Evolutionary conservation across 768 basidiomycete genomes (phyloP), one percentile per base, ranked within the genome.

Genomic region (Auriculariales sp.): DNA sequence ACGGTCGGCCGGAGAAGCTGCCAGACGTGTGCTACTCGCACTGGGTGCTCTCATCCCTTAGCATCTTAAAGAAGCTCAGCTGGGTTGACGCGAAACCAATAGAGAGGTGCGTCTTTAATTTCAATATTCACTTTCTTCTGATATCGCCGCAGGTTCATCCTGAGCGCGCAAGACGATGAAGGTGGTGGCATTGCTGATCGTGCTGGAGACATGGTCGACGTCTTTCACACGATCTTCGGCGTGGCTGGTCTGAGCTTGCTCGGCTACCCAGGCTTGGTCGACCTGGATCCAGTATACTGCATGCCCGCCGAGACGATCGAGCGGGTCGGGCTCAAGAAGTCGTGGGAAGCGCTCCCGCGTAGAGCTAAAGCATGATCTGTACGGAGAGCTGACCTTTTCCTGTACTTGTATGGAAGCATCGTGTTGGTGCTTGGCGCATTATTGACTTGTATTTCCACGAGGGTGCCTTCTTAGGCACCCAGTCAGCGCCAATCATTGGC

Each of bases 1-100:
- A 98, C 56, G 95, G 94, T 0, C 73, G 95, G n/a, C 95, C 95
- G 9, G 90, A 99, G 62, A 99, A 99, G 66, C 69, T 98, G 29
- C 89, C 92, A 66, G 94, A 98, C 61, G 95, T 97, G 15, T 99
- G 95, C 67, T 99, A 99, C 64, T 90, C 87, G 57, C 91, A 90
- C 67, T 99, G 92, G 92, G 89, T 92, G 3, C 73, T 98, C 3
- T 93, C 95, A 1, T 70, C 87, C 0, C 64, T 98, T 48, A 78
- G 90, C 24, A 93, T 97, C 50, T 64, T 99, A 34, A 74, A 79
- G 36, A 87, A 82, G 58, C 62, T 92, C 3, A 64, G 73, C 0
- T 98, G 93, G 90, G 94, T 99, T 58, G 82, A 97, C 60, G 69
- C 78, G 1, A 74, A 82, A 17, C 88, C 84, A 58, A 69, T 44